Base-by-base conservation (phyloP, 1,139 yeast genomes). In the Pichia kudriavzevii region DNA sequence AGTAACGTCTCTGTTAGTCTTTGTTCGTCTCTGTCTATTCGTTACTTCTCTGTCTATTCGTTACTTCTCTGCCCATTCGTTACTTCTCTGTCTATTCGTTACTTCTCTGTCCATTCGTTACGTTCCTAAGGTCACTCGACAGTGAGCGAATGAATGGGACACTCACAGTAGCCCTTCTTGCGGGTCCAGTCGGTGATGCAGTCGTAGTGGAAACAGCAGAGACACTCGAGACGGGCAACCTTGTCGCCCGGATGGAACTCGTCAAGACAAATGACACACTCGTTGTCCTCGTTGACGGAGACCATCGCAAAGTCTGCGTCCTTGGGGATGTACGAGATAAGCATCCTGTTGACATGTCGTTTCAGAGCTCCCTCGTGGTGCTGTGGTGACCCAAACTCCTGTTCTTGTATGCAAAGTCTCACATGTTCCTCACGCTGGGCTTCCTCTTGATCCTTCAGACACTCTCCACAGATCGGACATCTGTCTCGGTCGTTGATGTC, bases 191-290 rank as follows among this genome's bases (percentile, higher is more conserved):
- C 79, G 56, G 80, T 75, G 47, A 91, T 91, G 58, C 98, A 91
- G 45, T 70, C 65, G 55, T 87, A 85, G 55, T 93, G 99, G 56
- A 84, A 93, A 30, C 88, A 83, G 55, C 99, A 93, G 18, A 93
- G 67, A 56, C 98, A 93, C 56, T 91, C 98, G 38, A 93, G 62
- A 26, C 99, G 64, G 0, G 95, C 97, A 12, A 93, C 93, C 50
- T 79, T 79, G 40, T 87, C 93, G 4, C 95, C 95, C 0, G 87
- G 84, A 35, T 63, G 63, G 55, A 88, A 73, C 22, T 83, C 94
- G 53, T 91, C 98, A 46, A 88, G 72, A 55, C 99, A 91, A 27
- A 91, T 88, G 8, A 87, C 91, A 58, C 99, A 91, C 55, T 91
- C 98, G 30, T 69, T 67, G 26, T 69, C 77, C 15, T 49, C 55